Evolutionary conservation across 176 grass and related monocot genomes (phyloP).

Genomic region (Calamus simplicifolius): DNA sequence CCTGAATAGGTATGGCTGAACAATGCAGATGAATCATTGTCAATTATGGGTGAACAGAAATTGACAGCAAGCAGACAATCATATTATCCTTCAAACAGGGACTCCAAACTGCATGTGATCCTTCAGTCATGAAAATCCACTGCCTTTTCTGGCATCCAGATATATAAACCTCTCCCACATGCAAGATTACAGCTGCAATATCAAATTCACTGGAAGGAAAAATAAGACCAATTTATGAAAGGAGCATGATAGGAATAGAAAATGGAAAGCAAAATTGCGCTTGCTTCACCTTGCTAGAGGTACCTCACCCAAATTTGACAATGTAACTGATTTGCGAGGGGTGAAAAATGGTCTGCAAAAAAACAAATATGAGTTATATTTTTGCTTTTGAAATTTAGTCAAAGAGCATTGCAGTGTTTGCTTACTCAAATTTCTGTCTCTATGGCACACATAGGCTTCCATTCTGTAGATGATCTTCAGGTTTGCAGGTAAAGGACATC

Average conservation of each 20-base stretch:
- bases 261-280: neutral
- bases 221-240: conserved; percentile 4
- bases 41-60: conserved; percentile 38
- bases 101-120: conserved; percentile 34
- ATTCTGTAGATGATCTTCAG: conserved; percentile 63
- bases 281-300: conserved; percentile 56
- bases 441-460: conserved; percentile 48
- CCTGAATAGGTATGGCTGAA: conserved; percentile 55
- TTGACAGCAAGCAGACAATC: conserved; percentile 65
- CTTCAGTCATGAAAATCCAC: conserved; percentile 87
- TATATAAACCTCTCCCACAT: conserved; percentile 65
- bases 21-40: conserved; percentile 41
- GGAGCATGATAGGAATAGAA: neutral
- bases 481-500: conserved; percentile 56
- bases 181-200: conserved; percentile 62
- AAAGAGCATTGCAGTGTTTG: conserved; percentile 5
- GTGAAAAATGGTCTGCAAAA: conserved; percentile 65
- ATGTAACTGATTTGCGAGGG: conserved; percentile 57
- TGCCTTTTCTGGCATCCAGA: conserved; percentile 65
- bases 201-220: conserved; percentile 82
- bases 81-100: conserved; percentile 32
- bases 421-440: conserved; percentile 77
- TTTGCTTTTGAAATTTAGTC: conserved; percentile 8
- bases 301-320: conserved; percentile 69
- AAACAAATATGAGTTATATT: neutral